Evolutionary conservation across 768 basidiomycete genomes (phyloP), one percentile per base, ranked within the genome.

Genomic region (Lactarius tabidus): DNA sequence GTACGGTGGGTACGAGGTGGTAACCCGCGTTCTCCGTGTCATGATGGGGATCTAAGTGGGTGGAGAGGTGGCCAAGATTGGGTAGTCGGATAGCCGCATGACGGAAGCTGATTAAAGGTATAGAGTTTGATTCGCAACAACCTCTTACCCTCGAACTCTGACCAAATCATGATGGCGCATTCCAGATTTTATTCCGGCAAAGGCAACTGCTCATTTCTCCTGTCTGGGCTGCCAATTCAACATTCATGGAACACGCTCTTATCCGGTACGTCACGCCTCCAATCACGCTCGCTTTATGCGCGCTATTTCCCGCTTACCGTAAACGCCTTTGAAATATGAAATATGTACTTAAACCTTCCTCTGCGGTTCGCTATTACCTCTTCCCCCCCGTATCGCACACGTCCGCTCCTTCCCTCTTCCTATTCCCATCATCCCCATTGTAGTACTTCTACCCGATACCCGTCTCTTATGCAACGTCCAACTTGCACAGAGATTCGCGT

Each of bases 401-500:
- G 17, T 51, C 54, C 28, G 18, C 29, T 53, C 28, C 41, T 48
- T 17, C 6, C 45, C 31, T 35, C 43, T 15, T 36, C 23, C 33
- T 59, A 35, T 43, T 23, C 52, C 31, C 26, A n/a, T 54, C 63
- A 26, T 57, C 48, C 36, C 56, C 64, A 53, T 48, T 48, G 15
- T 66, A 38, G 0, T 56, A 41, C 38, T 52, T 60, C 48, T 28
- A 56, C 57, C 31, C 28, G 15, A 28, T 38, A 36, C 28, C 39
- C 26, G 29, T 58, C 35, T 36, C 48, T 54, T 58, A 86, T 88
- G 83, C 89, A 90, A 72, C 80, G 75, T 31, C 90, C 90, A 10
- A 91, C 90, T 28, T 87, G 85, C 76, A 80, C 79, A 29, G 78
- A 77, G 60, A 79, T 89, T 62, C 87, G 85, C 66, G 82, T 92